These are phyloP conservation scores for Kwoniella shivajii DNA, from an alignment of 1,284 basidiomycete species.

Conservation along the genomic window DNA sequence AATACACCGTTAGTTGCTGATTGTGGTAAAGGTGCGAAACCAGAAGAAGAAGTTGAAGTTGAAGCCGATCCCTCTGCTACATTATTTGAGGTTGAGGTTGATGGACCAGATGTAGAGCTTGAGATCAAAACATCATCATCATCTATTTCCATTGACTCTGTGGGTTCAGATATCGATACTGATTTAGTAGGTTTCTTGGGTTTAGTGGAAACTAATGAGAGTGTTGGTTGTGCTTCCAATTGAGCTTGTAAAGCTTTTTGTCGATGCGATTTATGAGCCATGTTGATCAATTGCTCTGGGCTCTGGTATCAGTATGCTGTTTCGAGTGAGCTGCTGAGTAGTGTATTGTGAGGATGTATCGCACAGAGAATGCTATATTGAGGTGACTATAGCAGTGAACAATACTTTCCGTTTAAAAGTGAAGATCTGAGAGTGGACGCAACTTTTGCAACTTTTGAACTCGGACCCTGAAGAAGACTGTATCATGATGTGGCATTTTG, in stretches of 20 bases:
- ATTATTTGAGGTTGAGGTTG: conserved; percentile 2
- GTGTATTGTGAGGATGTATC: neutral
- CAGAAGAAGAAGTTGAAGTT: conserved; percentile 27
- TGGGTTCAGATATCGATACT: neutral
- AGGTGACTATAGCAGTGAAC: too few relatives aligned
- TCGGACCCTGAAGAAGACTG: neutral
- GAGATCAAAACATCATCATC: conserved; percentile 40
- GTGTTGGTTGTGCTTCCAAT: conserved; percentile 48
- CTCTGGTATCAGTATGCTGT: neutral
- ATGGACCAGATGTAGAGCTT: conserved; percentile 20
- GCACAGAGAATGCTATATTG: too few relatives aligned
- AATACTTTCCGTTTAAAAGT: neutral
- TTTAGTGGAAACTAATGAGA: conserved; percentile 45
- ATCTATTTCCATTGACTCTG: conserved; percentile 28
- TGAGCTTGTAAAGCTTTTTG: conserved; percentile 54
- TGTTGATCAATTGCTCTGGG: conserved; percentile 22
- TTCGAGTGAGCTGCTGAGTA: neutral
- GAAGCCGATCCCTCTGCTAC: conserved; percentile 12
- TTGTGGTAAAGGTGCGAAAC: conserved; percentile 48
- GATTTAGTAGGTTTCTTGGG: conserved; percentile 27
- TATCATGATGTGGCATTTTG: too few relatives aligned
- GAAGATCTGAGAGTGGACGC: neutral
- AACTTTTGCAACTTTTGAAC: neutral
- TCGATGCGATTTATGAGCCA: conserved; percentile 55
- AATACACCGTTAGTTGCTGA: conserved; percentile 36